These are phyloP conservation scores for Gracilaria vermiculophylla DNA, from an alignment of 23 red algal genomes.

Conservation along the genomic window DNA sequence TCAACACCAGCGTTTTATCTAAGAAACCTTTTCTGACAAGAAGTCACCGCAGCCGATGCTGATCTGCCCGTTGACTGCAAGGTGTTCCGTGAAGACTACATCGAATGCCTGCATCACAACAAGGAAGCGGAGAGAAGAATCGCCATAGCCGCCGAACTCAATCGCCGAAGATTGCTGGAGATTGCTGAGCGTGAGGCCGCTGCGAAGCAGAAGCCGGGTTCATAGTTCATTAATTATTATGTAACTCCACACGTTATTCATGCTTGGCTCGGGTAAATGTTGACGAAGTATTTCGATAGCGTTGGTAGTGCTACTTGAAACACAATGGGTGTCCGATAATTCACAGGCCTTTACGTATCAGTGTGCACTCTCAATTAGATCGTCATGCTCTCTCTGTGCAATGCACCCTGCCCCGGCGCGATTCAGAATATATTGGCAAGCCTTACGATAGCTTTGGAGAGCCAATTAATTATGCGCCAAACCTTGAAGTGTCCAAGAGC, in stretches of 20 bases:
- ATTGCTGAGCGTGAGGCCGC: background rate
- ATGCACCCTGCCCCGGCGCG: too few species aligned
- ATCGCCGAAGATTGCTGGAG: slow-evolving; percentile 17
- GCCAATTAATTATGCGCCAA: too few species aligned
- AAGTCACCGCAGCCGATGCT: slow-evolving; percentile 34
- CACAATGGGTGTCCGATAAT: background rate
- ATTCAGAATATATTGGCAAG: too few species aligned
- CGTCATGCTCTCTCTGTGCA: too few species aligned
- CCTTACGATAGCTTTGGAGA: too few species aligned
- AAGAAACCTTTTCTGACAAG: background rate
- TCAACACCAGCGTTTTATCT: background rate
- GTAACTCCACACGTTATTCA: background rate
- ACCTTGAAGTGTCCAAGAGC: too few species aligned
- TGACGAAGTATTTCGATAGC: background rate
- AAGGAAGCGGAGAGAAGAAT: slow-evolving; percentile 37
- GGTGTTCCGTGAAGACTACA: slow-evolving; percentile 61
- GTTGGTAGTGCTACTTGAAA: background rate
- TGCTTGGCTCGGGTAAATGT: background rate
- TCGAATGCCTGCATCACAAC: slow-evolving; percentile 75
- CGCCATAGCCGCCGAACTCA: slow-evolving; percentile 27
- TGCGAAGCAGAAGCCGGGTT: slow-evolving; percentile 6
- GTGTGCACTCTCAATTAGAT: too few species aligned
- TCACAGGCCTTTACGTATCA: too few species aligned
- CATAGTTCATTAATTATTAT: background rate
- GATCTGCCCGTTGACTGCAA: slow-evolving; percentile 40